Evolutionary conservation across 306 rosid genomes (phyloP).

Genomic region (Lagenaria siceraria): DNA sequence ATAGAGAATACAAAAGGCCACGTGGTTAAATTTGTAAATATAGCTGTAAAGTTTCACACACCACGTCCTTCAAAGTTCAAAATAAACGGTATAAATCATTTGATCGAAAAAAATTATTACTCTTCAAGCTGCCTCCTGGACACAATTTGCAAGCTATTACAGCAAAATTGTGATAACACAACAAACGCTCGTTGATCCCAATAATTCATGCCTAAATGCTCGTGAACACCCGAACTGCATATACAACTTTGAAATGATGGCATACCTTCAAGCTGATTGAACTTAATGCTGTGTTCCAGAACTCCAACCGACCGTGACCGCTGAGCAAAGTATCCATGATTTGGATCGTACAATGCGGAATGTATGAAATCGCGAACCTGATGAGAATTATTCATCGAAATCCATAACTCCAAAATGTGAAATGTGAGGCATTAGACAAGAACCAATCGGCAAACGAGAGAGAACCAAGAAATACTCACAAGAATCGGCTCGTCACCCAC

Average conservation of each 20-base stretch:
- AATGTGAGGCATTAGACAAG: neutral
- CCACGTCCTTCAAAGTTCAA: neutral
- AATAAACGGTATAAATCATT: neutral
- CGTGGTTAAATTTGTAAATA: neutral
- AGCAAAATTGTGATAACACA: neutral
- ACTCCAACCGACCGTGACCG: slow-evolving; percentile 70
- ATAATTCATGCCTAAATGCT: neutral
- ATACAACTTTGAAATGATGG: neutral
- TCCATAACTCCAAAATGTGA: slow-evolving; percentile 4
- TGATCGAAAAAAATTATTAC: neutral
- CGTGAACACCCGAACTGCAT: neutral
- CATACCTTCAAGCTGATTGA: slow-evolving; percentile 70
- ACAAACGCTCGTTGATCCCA: neutral
- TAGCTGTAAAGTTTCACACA: neutral
- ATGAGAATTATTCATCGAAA: neutral
- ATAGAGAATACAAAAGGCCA: neutral
- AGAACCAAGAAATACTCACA: slow-evolving; percentile 23
- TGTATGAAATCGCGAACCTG: slow-evolving; percentile 96
- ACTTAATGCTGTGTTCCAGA: slow-evolving; percentile 42
- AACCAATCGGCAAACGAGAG: neutral
- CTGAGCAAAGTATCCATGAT: slow-evolving; percentile 72
- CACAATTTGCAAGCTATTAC: neutral
- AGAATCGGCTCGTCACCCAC: slow-evolving; percentile 71
- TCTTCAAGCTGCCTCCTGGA: neutral
- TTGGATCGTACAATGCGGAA: slow-evolving; percentile 76